Evolutionary conservation across 2,329 filamentous ascomycete species (phyloP), one percentile per base, ranked within the genome.

Genomic region (Talaromyces sp.): DNA sequence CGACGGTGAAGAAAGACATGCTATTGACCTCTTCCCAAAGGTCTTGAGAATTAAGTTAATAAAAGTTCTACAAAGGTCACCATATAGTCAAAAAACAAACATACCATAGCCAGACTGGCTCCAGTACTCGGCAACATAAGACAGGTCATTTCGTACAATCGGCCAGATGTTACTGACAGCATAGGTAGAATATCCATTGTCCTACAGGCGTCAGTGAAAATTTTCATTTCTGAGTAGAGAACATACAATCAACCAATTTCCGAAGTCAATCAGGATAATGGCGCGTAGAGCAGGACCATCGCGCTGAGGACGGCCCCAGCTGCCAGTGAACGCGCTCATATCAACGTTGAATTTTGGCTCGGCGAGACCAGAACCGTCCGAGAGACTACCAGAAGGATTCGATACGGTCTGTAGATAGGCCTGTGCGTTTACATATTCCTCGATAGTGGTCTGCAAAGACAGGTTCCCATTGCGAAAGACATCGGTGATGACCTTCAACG

Each of bases 11-110:
- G 79, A 93, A 95, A 0, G 89, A 92, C 27, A 85, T 87, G 47
- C 90, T 89, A 28, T 81, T 79, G 14, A 93, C 85, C 73, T 95
- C 91, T 72, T 95, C 91, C 91, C 91, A 95, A 3, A 96, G 82
- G 72, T 96, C 50, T 53, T 44, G 6, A 42, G 16, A 16, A 23
- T 42, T 18, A 36, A 56, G 14, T 61, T 34, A 61, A 36, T 8
- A 12, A 36, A 34, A 33, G 12, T 44, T 60, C 18, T 12, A 16
- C 44, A 10, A 27, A 18, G 10, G n/a, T 50, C n/a, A 12, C 9
- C 3, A 5, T 51, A 31, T 16, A 30, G 28, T 14, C 3, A 53
- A 31, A 16, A 27, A 30, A n/a, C 5, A n/a, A 12, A 53, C 62
- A 30, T 61, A 55, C 23, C 91, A 69, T 87, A 95, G 5, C 81